These are phyloP conservation scores for Tylopilus sp. DNA, from an alignment of 1,284 basidiomycete species.

Conservation along the genomic window DNA sequence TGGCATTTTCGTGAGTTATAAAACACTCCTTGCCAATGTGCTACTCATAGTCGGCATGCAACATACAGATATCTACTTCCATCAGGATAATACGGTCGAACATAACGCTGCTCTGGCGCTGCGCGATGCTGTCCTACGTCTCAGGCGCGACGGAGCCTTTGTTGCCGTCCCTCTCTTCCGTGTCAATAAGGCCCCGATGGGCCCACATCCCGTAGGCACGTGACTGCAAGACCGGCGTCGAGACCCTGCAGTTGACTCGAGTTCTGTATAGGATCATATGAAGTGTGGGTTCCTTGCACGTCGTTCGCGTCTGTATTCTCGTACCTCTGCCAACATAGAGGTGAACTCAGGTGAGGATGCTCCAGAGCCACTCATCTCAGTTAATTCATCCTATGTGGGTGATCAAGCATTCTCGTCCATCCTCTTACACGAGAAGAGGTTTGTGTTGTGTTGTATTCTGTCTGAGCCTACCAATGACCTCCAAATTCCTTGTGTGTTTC, in stretches of 20 bases:
- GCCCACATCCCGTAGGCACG: constrained; percentile 73
- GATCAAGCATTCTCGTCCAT: constrained; percentile 52
- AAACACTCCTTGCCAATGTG: no score
- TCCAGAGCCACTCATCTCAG: background rate
- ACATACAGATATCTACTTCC: constrained; percentile 67
- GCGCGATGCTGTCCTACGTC: constrained; percentile 63
- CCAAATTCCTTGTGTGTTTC: background rate
- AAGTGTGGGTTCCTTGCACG: constrained; percentile 71
- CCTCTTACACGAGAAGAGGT: constrained; percentile 68
- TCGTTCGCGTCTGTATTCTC: constrained; percentile 71
- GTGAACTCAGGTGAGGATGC: constrained; percentile 53
- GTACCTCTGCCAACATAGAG: constrained; percentile 64
- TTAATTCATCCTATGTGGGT: background rate
- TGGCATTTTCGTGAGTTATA: constrained; percentile 68
- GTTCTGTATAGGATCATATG: constrained; percentile 58
- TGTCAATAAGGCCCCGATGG: constrained; percentile 64
- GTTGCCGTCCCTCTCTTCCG: constrained; percentile 70
- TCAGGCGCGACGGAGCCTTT: constrained; percentile 70
- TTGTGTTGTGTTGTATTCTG: constrained; percentile 16
- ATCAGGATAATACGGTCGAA: constrained; percentile 59
- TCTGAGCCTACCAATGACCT: background rate
- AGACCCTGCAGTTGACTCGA: background rate
- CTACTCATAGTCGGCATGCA: background rate
- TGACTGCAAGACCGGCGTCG: background rate
- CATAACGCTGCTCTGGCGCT: constrained; percentile 63